Evolutionary conservation across 2,329 filamentous ascomycete genomes (phyloP).

Genomic region (Salinomyces thailandicus): DNA sequence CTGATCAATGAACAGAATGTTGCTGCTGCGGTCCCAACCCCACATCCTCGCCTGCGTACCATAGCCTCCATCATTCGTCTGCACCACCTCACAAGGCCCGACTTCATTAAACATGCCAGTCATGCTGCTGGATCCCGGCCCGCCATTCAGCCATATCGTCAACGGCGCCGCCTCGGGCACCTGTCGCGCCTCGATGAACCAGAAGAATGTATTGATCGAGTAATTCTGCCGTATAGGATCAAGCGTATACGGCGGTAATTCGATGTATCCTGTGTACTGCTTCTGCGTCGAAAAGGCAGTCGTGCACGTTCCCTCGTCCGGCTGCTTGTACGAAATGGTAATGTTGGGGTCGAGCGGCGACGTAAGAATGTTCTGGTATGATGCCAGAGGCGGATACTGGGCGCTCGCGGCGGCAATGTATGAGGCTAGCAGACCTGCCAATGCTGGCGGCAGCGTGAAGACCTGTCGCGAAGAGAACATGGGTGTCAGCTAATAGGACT

Average conservation of each 20-base stretch:
- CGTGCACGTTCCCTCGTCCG: conserved; percentile 49
- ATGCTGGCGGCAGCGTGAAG: conserved; percentile 14
- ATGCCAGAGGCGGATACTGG: conserved; percentile 30
- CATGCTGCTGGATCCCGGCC: conserved; percentile 49
- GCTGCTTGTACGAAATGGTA: conserved; percentile 57
- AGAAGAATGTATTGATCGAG: conserved; percentile 54
- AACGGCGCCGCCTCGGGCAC: conserved; percentile 44
- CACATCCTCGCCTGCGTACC: conserved; percentile 29
- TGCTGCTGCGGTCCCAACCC: conserved; percentile 54
- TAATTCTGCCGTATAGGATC: conserved; percentile 42
- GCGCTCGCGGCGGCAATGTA: conserved; percentile 17
- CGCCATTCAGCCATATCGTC: conserved; percentile 52
- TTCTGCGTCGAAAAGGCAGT: conserved; percentile 55
- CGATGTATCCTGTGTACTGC: conserved; percentile 62
- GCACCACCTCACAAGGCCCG: conserved; percentile 27
- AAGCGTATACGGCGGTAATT: conserved; percentile 40
- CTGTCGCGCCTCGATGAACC: conserved; percentile 51
- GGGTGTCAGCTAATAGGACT: too few relatives aligned
- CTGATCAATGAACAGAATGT: conserved; percentile 62
- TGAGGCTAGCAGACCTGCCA: conserved; percentile 16
- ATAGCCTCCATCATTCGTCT: conserved; percentile 25
- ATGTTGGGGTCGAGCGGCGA: conserved; percentile 55
- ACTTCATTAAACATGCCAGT: conserved; percentile 47
- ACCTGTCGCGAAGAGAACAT: neutral
- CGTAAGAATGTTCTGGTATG: conserved; percentile 42